Conservation (phyloP, 371 early-diverging fungal genomes). For the Mucor velutinosus region DNA sequence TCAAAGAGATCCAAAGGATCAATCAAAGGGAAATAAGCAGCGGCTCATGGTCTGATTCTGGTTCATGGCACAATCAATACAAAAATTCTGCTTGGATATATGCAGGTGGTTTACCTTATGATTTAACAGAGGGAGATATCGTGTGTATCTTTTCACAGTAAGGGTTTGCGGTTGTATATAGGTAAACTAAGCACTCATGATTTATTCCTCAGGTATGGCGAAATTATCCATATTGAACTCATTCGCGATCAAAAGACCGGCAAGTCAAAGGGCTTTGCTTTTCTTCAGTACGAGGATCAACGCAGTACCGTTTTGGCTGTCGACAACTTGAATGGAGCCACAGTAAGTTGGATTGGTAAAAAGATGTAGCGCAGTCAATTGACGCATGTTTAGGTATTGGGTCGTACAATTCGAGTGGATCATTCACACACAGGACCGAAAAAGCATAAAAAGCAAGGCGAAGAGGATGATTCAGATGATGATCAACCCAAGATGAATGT, state of each 20-base stretch:
- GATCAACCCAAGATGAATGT: conserved; percentile 79
- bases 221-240: conserved; percentile 86
- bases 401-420: conserved; percentile 41
- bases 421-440: conserved; percentile 58
- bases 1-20: conserved; percentile 77
- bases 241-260: conserved; percentile 87
- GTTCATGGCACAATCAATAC: conserved; percentile 92
- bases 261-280: conserved; percentile 88
- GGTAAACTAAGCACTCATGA: not conserved
- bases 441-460: conserved; percentile 37
- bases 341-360: conserved; percentile 40
- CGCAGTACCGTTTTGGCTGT: conserved; percentile 90
- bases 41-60: conserved; percentile 46
- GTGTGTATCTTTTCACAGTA: conserved; percentile 93
- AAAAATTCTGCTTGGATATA: conserved; percentile 89
- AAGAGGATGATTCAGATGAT: conserved; percentile 51
- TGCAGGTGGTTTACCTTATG: conserved; percentile 82
- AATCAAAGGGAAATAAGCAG: conserved; percentile 63
- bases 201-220: conserved; percentile 71
- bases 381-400: conserved; percentile 23
- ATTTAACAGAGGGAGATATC: conserved; percentile 93
- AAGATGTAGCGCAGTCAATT: not conserved
- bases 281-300: conserved; percentile 94
- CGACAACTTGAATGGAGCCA: conserved; percentile 90
- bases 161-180: not conserved